Base-by-base conservation (phyloP, 805 yeast species). In the Scheffersomyces amazonensis region DNA sequence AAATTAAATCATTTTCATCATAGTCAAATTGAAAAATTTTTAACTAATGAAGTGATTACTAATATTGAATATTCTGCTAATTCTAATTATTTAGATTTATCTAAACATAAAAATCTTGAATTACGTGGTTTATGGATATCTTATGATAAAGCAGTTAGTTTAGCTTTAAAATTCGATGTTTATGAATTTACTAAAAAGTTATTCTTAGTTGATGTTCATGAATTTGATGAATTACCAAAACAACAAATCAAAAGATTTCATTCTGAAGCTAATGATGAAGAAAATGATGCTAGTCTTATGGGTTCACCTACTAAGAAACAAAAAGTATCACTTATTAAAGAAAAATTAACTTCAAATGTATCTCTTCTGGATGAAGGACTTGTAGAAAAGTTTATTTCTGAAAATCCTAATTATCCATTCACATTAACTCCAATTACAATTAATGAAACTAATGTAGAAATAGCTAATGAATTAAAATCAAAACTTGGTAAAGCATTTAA, bases 191-290 rank as follows among this genome's bases (percentile, higher is more conserved):
- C 57, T 19, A 67, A 67, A 49, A 52, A 48, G 39, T 48, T 69
- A 32, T 66, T 68, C 37, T 50, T 69, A 37, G 58, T 69, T n/a
- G 73, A 69, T 42, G 75, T 69, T 27, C 75, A 69, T 43, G 73
- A 67, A 40, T 68, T 50, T 42, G 72, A 67, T 37, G 52, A 50
- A 39, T 54, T 69, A 19, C 71, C 71, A 7, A 49, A 40, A 41
- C 44, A 18, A 45, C 38, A 37, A 24, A n/a, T n/a, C n/a, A 50
- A 54, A 28, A 36, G 61, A 30, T 23, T 35, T n/a, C 42, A 42
- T 10, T 52, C 46, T 2, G 31, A 21, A 16, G 49, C 37, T 13
- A 30, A 34, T n/a, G 37, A 37, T 4, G 33, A 31, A 12, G 41
- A 36, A 15, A 35, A 39, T n/a, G 40, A 42, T 17, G 38, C 48